Conservation (phyloP, 202 grass and related monocot species). For the Miscanthus sacchariflorus region DNA sequence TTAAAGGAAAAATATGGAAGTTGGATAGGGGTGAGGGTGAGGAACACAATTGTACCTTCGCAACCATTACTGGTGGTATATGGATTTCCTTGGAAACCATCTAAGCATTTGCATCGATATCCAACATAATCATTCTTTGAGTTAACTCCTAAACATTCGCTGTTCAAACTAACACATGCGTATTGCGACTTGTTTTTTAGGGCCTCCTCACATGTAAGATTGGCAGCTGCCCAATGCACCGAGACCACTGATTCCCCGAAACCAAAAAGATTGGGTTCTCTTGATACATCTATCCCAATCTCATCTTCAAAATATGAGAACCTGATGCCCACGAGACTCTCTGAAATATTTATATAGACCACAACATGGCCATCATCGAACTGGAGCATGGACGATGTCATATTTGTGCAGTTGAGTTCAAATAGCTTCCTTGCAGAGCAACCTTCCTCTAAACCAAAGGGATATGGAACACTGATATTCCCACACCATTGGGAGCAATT, state of each 20-base stretch:
- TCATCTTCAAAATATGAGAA: neutral
- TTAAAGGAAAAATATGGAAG: neutral
- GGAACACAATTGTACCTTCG: neutral
- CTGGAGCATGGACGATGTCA: neutral
- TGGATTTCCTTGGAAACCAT: neutral
- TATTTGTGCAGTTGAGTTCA: neutral
- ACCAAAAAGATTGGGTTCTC: neutral
- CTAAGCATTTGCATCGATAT: neutral
- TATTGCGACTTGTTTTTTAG: neutral
- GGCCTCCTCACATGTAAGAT: neutral
- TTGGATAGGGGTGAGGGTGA: neutral
- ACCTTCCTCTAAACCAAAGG: neutral
- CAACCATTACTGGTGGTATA: neutral
- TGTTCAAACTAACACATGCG: neutral
- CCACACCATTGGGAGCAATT: neutral
- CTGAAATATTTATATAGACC: neutral
- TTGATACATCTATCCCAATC: neutral
- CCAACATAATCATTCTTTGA: neutral
- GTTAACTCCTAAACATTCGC: neutral
- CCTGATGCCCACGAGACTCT: neutral
- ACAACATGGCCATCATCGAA: neutral
- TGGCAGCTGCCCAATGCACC: neutral
- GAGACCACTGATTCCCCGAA: neutral
- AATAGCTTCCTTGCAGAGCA: conserved; percentile 15
- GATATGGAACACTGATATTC: neutral